Conservation (phyloP, 2,329 filamentous ascomycete genomes). For the Aspergillus vadensis region DNA sequence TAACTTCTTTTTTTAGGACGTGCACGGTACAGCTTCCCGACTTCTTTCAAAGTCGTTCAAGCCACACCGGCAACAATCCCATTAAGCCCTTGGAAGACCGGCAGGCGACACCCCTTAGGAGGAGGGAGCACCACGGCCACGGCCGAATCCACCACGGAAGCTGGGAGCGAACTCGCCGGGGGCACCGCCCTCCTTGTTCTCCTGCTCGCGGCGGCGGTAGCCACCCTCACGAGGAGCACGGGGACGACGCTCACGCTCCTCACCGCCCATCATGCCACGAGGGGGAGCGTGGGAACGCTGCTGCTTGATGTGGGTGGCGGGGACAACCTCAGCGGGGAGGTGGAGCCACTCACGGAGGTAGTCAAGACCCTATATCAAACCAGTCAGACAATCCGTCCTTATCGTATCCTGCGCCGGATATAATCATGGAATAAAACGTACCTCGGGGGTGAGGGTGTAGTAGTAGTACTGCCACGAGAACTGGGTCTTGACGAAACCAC, state of each 20-base stretch:
- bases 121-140: slow-evolving; percentile 78
- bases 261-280: slow-evolving; percentile 93
- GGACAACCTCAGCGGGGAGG: slow-evolving; percentile 98
- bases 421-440: slow-evolving; percentile 17
- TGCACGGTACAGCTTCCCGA: slow-evolving; percentile 30
- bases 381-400: slow-evolving; percentile 7
- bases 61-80: slow-evolving; percentile 29
- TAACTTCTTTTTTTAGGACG: slow-evolving; percentile 30
- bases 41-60: slow-evolving; percentile 29
- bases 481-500: slow-evolving; percentile 98
- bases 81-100: slow-evolving; percentile 35
- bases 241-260: slow-evolving; percentile 80
- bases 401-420: too few species aligned
- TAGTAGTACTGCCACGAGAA: slow-evolving; percentile 99
- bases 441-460: slow-evolving; percentile 97
- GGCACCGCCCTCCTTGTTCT: slow-evolving; percentile 87
- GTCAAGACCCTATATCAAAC: slow-evolving; percentile 73
- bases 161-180: slow-evolving; percentile 88
- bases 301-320: slow-evolving; percentile 99
- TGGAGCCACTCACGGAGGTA: slow-evolving; percentile 99
- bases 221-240: slow-evolving; percentile 79
- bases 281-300: slow-evolving; percentile 97
- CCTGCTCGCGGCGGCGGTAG: slow-evolving; percentile 86
- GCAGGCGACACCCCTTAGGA: slow-evolving; percentile 38
- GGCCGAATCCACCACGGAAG: slow-evolving; percentile 89